Conservation (phyloP, 768 basidiomycete species). For the Mycena floridula region DNA sequence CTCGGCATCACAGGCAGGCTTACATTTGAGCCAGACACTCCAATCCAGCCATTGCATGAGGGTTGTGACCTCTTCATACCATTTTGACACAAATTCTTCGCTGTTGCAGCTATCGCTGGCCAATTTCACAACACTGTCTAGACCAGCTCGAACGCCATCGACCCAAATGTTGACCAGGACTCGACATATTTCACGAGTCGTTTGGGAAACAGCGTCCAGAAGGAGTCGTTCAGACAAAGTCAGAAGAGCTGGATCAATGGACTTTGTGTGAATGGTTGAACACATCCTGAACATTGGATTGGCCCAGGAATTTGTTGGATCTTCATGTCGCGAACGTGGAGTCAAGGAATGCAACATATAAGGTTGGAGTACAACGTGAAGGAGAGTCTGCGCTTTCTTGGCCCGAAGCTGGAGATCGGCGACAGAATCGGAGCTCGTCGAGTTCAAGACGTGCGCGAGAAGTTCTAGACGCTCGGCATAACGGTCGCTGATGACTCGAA, state of each 20-base stretch:
- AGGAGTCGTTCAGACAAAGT: conserved; percentile 25
- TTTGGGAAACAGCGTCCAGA: conserved; percentile 24
- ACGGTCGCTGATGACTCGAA: conserved; percentile 32
- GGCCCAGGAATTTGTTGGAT: conserved; percentile 24
- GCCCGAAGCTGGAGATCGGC: conserved; percentile 4
- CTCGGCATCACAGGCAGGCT: conserved; percentile 37
- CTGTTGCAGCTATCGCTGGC: neutral
- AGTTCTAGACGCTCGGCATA: conserved; percentile 36
- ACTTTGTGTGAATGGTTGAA: conserved; percentile 23
- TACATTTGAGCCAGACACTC: conserved; percentile 43
- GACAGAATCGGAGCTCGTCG: conserved; percentile 3
- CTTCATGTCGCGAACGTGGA: no score
- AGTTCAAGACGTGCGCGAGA: conserved; percentile 28
- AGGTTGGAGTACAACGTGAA: conserved; percentile 24
- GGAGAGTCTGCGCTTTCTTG: conserved; percentile 20
- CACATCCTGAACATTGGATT: conserved; percentile 26
- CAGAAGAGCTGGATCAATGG: conserved; percentile 13
- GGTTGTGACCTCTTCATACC: conserved; percentile 26
- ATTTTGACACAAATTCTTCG: conserved; percentile 16
- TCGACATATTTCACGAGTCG: conserved; percentile 39
- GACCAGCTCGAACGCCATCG: conserved; percentile 24
- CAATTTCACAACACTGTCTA: conserved; percentile 10
- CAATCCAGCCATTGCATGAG: conserved; percentile 50
- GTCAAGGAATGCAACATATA: conserved; percentile 17
- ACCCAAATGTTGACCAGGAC: conserved; percentile 43